phyloP scores from a whole-genome alignment of 805 yeast species.

The Starmerella floricola region DNA sequence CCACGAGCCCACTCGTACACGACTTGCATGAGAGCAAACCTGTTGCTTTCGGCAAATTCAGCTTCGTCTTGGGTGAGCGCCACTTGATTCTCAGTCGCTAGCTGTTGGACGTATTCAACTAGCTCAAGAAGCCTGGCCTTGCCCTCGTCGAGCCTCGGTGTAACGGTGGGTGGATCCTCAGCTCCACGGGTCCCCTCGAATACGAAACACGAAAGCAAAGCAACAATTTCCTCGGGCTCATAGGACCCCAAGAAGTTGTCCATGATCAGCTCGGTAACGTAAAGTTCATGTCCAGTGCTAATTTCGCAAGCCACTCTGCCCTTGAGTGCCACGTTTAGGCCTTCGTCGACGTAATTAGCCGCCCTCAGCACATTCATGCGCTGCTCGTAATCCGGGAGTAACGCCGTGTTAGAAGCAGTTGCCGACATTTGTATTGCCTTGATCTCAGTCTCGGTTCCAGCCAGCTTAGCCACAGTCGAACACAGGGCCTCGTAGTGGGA shows the following conservation, averaged over 20 bases:
- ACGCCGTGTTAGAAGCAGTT: conserved; percentile 77
- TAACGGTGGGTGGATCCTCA: conserved; percentile 53
- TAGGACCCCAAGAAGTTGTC: conserved; percentile 88
- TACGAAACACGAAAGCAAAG: conserved; percentile 79
- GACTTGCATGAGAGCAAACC: conserved; percentile 85
- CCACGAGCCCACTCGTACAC: conserved; percentile 99
- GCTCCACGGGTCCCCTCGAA: conserved; percentile 72
- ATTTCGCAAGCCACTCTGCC: conserved; percentile 36
- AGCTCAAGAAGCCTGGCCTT: conserved; percentile 55
- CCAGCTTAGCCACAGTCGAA: background rate
- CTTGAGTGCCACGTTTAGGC: conserved; percentile 57
- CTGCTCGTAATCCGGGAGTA: conserved; percentile 88
- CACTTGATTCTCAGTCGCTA: conserved; percentile 58
- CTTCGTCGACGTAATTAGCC: conserved; percentile 68
- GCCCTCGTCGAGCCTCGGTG: conserved; percentile 65
- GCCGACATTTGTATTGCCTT: conserved; percentile 34
- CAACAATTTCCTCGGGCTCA: conserved; percentile 95
- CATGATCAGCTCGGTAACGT: conserved; percentile 78
- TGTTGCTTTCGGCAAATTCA: conserved; percentile 64
- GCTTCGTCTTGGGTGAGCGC: conserved; percentile 72
- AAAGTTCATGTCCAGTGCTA: conserved; percentile 76
- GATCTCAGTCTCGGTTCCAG: conserved; percentile 4
- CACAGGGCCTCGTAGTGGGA: background rate
- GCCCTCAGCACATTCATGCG: conserved; percentile 64
- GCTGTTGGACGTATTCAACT: conserved; percentile 46